Evolutionary conservation across 345 rosid genomes (phyloP), one percentile per base, ranked within the genome.

Genomic region (Bruguiera sexangula): DNA sequence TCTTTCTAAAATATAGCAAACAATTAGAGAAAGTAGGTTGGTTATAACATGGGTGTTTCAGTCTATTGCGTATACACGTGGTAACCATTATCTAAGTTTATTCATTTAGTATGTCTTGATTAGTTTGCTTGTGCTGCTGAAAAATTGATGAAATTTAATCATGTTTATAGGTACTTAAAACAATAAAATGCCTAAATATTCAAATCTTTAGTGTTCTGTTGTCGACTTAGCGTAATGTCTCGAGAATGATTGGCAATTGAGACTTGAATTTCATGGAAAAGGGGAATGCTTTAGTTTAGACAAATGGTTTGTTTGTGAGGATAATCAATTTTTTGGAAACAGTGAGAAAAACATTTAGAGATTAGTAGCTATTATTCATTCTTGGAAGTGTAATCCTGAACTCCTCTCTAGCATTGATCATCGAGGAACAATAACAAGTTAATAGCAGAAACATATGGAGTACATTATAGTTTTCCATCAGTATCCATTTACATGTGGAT

Each of bases 401-500:
- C 16, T 26, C 5, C 60, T 32, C 22, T 1, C 27, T 27, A 11
- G 27, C 13, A 60, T 61, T 69, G 19, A 69, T 31, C 2, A 37
- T 51, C 53, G 30, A 43, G 13, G 36, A 48, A 36, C 51, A 18
- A 13, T 53, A 21, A 46, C 24, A 4, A 8, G 2, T 31, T 30
- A 22, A 70, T 21, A 46, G 19, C 36, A 11, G 37, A 46, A 70
- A 60, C 24, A 34, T 53, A 9, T 15, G 16, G 43, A 22, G 48
- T 43, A 11, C 4, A 43, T 43, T 3, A 11, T 3, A 43, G 48
- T 21, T 56, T 64, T 43, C 20, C 36, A 22, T 52, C n/a, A 24
- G 0, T 34, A 24, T 22, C 48, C 37, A 32, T 71, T 50, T 59
- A 36, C 39, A 30, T 62, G 6, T 21, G 73, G 62, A 65, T 74